These are phyloP conservation scores for Sporobolomyces roseus DNA, from an alignment of 768 basidiomycete species.

Conservation along the genomic window DNA sequence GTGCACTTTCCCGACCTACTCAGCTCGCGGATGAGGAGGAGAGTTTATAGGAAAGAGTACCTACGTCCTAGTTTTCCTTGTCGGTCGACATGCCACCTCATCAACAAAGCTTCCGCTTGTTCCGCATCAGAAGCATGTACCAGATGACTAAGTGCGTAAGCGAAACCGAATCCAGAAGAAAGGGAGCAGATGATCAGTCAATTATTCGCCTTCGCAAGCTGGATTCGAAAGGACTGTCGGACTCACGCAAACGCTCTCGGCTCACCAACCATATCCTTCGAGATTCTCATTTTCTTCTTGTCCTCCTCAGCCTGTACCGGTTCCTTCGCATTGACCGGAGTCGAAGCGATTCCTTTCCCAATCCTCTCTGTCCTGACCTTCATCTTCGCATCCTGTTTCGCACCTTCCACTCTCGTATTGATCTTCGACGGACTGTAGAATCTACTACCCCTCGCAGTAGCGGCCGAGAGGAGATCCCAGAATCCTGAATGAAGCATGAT, in stretches of 20 bases:
- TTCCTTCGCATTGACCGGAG: neutral
- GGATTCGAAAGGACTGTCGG: too few species aligned
- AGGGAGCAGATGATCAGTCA: too few species aligned
- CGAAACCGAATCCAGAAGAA: too few species aligned
- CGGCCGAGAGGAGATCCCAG: constrained; percentile 34
- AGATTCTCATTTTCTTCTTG: constrained; percentile 4
- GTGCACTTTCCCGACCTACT: constrained; percentile 24
- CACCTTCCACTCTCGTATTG: neutral
- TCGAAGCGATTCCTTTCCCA: neutral
- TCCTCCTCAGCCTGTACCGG: neutral
- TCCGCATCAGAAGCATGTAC: constrained; percentile 87
- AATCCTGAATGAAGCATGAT: constrained; percentile 28
- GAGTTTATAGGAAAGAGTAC: constrained; percentile 45
- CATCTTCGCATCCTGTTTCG: neutral
- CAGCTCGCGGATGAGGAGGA: neutral
- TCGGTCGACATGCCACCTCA: constrained; percentile 82
- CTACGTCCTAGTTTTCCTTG: constrained; percentile 81
- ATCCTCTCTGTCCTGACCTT: constrained; percentile 11
- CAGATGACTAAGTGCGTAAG: constrained; percentile 74
- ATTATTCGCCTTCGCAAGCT: too few species aligned
- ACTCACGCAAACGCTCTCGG: constrained; percentile 81
- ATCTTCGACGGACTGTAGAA: constrained; percentile 13
- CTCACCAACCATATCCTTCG: constrained; percentile 7
- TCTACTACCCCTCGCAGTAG: constrained; percentile 6
- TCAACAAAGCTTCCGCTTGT: constrained; percentile 78